phyloP scores from a whole-genome alignment of 257 asterid genomes.

The Nicotiana tomentosiformis region DNA sequence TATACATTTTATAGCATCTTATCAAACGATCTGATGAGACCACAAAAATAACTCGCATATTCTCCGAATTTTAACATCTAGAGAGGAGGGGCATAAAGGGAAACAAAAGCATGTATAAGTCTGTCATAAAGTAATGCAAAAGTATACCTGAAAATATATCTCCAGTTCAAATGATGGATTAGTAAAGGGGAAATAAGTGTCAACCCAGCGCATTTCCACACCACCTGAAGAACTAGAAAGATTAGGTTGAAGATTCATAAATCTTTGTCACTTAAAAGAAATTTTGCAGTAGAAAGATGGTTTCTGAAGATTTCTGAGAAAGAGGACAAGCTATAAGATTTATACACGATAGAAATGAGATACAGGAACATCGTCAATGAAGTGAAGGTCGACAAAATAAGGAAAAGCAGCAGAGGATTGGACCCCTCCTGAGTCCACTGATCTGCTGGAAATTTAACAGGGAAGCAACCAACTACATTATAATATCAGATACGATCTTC shows the following conservation, averaged over 20 bases:
- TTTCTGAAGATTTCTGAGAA: background rate
- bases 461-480: background rate
- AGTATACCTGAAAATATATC: constrained; percentile 76
- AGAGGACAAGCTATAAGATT: background rate
- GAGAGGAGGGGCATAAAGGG: background rate
- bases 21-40: background rate
- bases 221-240: constrained; percentile 48
- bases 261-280: background rate
- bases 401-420: background rate
- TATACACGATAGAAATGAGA: background rate
- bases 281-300: background rate
- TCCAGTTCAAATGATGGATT: constrained; percentile 92
- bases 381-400: too few species aligned
- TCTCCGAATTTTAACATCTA: background rate
- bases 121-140: background rate
- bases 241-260: constrained; percentile 6
- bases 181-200: constrained; percentile 94
- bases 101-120: background rate
- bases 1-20: background rate
- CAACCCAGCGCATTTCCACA: constrained; percentile 97
- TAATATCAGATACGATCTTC: background rate
- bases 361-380: too few species aligned
- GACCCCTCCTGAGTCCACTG: background rate
- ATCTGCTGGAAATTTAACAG: background rate
- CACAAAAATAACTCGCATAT: background rate